Conservation (phyloP, 768 basidiomycete genomes). For the Mycena capillaripes region DNA sequence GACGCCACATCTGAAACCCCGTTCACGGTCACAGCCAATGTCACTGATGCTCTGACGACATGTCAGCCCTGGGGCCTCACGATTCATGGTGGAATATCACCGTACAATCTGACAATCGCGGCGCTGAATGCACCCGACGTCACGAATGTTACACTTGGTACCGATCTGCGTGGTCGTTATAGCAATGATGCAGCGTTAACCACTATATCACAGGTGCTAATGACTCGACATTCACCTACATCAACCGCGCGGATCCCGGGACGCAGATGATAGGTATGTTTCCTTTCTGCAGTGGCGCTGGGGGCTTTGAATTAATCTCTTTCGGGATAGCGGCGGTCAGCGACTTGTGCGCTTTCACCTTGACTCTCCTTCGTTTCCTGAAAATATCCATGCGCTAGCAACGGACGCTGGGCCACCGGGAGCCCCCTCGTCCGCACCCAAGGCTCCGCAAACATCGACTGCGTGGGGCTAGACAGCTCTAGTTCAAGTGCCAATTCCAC, state of each 20-base stretch:
- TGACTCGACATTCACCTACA: slow-evolving; percentile 57
- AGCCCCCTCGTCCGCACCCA: slow-evolving; percentile 46
- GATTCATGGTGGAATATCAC: slow-evolving; percentile 59
- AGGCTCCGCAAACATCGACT: slow-evolving; percentile 33
- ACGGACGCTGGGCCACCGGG: slow-evolving; percentile 55
- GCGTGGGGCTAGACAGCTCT: neutral
- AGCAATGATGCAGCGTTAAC: no score
- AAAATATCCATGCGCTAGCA: slow-evolving; percentile 42
- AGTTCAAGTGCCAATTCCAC: no score
- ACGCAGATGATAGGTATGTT: slow-evolving; percentile 56
- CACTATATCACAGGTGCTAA: slow-evolving; percentile 23
- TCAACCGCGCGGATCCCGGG: slow-evolving; percentile 56
- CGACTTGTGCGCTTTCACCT: slow-evolving; percentile 56
- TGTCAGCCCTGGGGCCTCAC: slow-evolving; percentile 63
- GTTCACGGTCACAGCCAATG: slow-evolving; percentile 54
- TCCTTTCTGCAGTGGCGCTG: neutral
- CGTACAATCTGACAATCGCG: slow-evolving; percentile 59
- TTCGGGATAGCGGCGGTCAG: slow-evolving; percentile 50
- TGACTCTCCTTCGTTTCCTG: neutral
- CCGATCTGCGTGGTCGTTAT: no score
- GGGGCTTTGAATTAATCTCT: neutral
- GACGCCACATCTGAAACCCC: slow-evolving; percentile 33
- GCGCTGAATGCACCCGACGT: slow-evolving; percentile 53
- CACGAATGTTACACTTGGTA: slow-evolving; percentile 57
- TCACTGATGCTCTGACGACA: slow-evolving; percentile 46